Conservation (phyloP, 2,329 filamentous ascomycete genomes). For the Penicillium frequentans region DNA sequence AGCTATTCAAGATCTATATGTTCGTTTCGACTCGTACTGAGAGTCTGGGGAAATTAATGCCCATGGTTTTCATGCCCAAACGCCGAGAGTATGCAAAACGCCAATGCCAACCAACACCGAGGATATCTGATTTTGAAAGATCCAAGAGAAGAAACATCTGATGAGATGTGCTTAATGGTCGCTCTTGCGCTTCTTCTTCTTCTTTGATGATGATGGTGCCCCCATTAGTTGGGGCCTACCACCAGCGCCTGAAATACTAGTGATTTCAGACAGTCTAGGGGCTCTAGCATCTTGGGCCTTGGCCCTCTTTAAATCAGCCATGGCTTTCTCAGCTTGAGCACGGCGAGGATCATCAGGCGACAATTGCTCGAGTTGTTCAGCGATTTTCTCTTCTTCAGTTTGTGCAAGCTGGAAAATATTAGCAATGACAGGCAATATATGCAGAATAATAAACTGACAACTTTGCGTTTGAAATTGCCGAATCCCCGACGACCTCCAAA, state of each 20-base stretch:
- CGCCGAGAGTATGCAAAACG: neutral
- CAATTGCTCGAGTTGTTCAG: neutral
- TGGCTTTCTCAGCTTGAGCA: neutral
- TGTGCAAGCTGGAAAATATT: neutral
- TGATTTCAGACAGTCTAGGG: neutral
- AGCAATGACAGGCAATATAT: neutral
- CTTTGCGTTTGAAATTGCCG: conserved; percentile 41
- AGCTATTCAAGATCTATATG: neutral
- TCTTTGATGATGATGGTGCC: conserved; percentile 1
- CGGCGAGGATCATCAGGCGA: neutral
- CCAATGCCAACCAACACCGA: neutral
- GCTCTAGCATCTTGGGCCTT: neutral
- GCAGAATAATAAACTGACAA: conserved; percentile 19
- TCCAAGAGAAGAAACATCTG: neutral
- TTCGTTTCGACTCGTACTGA: neutral
- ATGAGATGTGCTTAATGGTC: neutral
- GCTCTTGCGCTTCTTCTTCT: conserved; percentile 26
- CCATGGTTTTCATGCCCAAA: neutral
- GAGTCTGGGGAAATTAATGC: neutral
- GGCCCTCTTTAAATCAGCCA: neutral
- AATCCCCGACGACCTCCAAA: conserved; percentile 38
- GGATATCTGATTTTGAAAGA: conserved; percentile 7
- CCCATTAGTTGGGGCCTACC: neutral
- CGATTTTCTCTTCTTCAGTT: neutral
- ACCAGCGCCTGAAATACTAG: neutral